These are phyloP conservation scores for Leccinum barrowsii DNA, from an alignment of 768 basidiomycete genomes.

Conservation along the genomic window DNA sequence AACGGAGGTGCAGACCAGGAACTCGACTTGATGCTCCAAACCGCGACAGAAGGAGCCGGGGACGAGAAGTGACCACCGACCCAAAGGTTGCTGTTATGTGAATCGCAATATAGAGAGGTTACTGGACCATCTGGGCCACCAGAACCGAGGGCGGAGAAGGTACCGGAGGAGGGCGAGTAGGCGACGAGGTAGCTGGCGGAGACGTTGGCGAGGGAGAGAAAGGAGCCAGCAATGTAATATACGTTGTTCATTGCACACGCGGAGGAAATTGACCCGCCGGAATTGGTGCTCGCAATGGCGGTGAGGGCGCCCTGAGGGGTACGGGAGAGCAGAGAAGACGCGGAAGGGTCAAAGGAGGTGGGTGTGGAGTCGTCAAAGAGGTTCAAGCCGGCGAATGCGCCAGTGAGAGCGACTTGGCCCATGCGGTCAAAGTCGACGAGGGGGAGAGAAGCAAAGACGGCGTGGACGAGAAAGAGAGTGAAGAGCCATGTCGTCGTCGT, in stretches of 20 bases:
- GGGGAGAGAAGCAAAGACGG: constrained; percentile 42
- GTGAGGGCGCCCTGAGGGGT: constrained; percentile 62
- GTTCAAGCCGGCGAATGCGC: constrained; percentile 85
- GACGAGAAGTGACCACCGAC: constrained; percentile 73
- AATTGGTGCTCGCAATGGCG: constrained; percentile 71
- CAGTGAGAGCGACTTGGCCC: constrained; percentile 87
- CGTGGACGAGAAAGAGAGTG: constrained; percentile 17
- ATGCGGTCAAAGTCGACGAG: constrained; percentile 74
- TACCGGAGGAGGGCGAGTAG: constrained; percentile 56
- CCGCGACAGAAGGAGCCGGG: constrained; percentile 62
- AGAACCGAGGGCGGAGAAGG: constrained; percentile 61
- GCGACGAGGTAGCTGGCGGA: constrained; percentile 71
- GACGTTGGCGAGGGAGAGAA: constrained; percentile 63
- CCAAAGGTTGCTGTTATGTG: constrained; percentile 64
- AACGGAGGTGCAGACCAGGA: constrained; percentile 82
- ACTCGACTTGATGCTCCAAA: constrained; percentile 59
- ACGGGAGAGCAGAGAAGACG: constrained; percentile 69
- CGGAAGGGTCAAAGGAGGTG: constrained; percentile 63
- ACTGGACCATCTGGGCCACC: constrained; percentile 74
- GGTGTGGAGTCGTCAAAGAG: constrained; percentile 59
- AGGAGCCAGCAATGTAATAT: constrained; percentile 82
- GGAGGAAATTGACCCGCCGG: constrained; percentile 72
- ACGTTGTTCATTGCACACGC: constrained; percentile 66
- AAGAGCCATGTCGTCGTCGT: constrained; percentile 20
- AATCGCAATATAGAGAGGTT: constrained; percentile 76